Evolutionary conservation across 345 rosid genomes (phyloP), one percentile per base, ranked within the genome.

Genomic region (Camelina laxa): DNA sequence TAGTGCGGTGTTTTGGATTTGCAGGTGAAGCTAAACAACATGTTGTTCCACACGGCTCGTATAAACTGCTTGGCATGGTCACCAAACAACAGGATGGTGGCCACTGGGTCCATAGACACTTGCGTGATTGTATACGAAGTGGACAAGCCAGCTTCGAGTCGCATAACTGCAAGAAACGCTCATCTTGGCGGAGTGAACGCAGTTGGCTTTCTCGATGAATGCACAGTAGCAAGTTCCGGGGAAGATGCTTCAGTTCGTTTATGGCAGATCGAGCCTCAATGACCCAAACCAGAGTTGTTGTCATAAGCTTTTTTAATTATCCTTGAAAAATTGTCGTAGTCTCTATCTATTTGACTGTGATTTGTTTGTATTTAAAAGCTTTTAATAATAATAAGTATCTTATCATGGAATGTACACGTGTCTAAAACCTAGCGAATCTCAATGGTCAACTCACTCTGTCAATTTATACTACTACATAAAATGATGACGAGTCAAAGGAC

Each of bases 1-100:
- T 20, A 67, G 8, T 6, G 16, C 0, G 30, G 27, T 60, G 30
- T 60, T 60, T 60, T 5, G 39, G 45, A 60, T 50, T 78, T 77
- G 68, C 76, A 88, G 96, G 90, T 88, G 79, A 88, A 85, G 82
- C 87, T 90, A 47, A 87, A 90, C 72, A 88, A 86, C 81, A 88
- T 90, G 93, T 31, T 87, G 67, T 90, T 79, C 82, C 93, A 90
- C 75, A 83, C 86, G 35, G 93, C 93, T 69, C 87, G 93, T 49
- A 84, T 87, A 81, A 90, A 86, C 78, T 84, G 87, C 79, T 83
- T 90, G 70, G 88, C 88, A 53, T 88, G 93, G 96, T 90, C 96
- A 71, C 91, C 96, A 16, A 79, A 82, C 76, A 85, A 81, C 84
- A 81, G 39, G 45, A 80, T 85, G 87, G 86, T 88, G 47, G 92